These are phyloP conservation scores for Naganishia onofrii DNA, from an alignment of 768 basidiomycete species.

Conservation along the genomic window DNA sequence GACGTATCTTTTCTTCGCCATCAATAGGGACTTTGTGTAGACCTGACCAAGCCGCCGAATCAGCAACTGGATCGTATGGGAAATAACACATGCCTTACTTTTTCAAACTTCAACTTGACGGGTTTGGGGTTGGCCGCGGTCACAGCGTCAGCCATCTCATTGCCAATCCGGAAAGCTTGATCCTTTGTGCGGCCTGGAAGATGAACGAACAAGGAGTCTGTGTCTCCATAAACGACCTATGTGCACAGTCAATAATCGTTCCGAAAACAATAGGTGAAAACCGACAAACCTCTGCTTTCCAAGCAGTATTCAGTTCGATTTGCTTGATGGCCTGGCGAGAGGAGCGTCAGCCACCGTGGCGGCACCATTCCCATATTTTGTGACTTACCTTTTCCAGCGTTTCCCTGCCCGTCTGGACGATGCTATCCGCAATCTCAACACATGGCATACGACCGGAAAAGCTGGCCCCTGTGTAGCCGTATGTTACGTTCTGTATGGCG, in stretches of 20 bases:
- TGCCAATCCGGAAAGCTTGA: slow-evolving; percentile 85
- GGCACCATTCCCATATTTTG: background rate
- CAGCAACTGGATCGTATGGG: background rate
- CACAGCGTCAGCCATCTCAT: slow-evolving; percentile 85
- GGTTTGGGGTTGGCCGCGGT: slow-evolving; percentile 84
- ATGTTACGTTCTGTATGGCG: slow-evolving; percentile 59
- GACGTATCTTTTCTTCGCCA: slow-evolving; percentile 98
- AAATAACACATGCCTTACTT: slow-evolving; percentile 58
- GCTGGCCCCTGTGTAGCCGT: slow-evolving; percentile 91
- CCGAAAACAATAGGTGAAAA: background rate
- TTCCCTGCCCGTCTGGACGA: slow-evolving; percentile 93
- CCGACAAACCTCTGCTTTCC: slow-evolving; percentile 65
- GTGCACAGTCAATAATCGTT: background rate
- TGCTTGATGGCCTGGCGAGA: slow-evolving; percentile 71
- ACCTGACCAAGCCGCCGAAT: slow-evolving; percentile 59
- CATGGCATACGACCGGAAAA: slow-evolving; percentile 97
- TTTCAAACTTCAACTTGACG: slow-evolving; percentile 95
- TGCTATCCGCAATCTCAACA: slow-evolving; percentile 95
- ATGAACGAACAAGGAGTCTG: slow-evolving; percentile 90
- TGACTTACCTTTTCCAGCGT: slow-evolving; percentile 79
- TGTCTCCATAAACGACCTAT: slow-evolving; percentile 90
- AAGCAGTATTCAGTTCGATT: slow-evolving; percentile 72
- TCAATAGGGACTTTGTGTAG: slow-evolving; percentile 87
- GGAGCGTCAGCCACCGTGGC: background rate
- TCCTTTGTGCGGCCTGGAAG: slow-evolving; percentile 87